Evolutionary conservation across 768 basidiomycete genomes (phyloP), one percentile per base, ranked within the genome.

Genomic region (Kwoniella botswanensis): DNA sequence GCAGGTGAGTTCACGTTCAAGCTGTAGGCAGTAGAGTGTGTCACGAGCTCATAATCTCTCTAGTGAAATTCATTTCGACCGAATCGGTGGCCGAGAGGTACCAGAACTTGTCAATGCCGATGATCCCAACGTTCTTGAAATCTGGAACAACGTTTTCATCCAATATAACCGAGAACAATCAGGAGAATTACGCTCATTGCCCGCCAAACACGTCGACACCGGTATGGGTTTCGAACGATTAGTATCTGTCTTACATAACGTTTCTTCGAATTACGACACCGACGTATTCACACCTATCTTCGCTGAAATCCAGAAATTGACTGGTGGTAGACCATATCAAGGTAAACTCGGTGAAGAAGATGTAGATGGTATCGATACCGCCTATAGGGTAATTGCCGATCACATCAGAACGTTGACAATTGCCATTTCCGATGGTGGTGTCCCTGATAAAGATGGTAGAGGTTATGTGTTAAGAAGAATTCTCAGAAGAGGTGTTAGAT

Each of bases 61-160:
- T 43, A 74, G 72, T 70, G 97, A 99, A 85, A 91, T 99, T 72
- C 97, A 99, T 84, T 96, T 88, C 80, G 97, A 99, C 84, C 91
- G 94, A 54, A 93, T 98, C 73, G 97, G 97, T n/a, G 93, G 92
- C n/a, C 89, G 97, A 61, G 93, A 98, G 80, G 96, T 94, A 63
- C 89, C 94, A 6, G 87, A 90, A 77, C 89, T 97, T 58, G 97
- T 99, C 75, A 98, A 99, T 83, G 87, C 90, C 76, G 97, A 99
- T 82, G 97, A 98, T 80, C 94, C 97, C 1, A 90, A 95, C 73
- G 97, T 99, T 9, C 88, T 99, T 68, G 79, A 81, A 84, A 95
- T 99, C 75, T 99, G 97, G 97, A 99, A 99, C 86, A 98, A 97
- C 82, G 97, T 99, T 67, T 99, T 98, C 83, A 98, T 99, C 81